phyloP scores from a whole-genome alignment of 2,329 filamentous ascomycete genomes.

The Ceratocystis lukuohia region DNA sequence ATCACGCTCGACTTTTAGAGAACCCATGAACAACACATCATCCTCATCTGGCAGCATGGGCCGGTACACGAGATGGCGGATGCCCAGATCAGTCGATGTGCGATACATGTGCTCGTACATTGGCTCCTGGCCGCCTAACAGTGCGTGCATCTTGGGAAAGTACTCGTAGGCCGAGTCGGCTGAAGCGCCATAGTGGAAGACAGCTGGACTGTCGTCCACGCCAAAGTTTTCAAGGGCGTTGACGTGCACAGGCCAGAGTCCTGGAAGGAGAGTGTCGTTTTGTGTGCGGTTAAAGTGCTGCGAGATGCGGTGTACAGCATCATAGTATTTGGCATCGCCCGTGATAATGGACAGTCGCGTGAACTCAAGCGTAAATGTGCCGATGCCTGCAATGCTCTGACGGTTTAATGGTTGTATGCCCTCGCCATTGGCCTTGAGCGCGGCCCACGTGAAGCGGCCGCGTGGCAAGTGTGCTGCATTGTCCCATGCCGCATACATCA shows the following conservation, averaged over 20 bases:
- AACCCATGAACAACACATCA: conserved; percentile 51
- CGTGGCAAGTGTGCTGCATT: conserved; percentile 54
- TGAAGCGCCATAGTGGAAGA: conserved; percentile 43
- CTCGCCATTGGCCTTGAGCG: conserved; percentile 27
- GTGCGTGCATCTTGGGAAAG: conserved; percentile 49
- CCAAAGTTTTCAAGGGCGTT: conserved; percentile 40
- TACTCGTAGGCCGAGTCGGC: conserved; percentile 52
- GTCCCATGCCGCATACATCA: conserved; percentile 54
- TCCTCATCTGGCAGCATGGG: conserved; percentile 47
- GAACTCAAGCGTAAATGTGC: conserved; percentile 48
- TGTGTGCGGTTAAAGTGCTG: conserved; percentile 43
- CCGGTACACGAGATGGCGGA: conserved; percentile 51
- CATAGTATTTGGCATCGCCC: conserved; percentile 46
- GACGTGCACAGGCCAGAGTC: conserved; percentile 47
- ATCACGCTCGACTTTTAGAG: conserved; percentile 26
- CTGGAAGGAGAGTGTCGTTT: conserved; percentile 41
- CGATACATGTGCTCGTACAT: conserved; percentile 30
- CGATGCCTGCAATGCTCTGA: conserved; percentile 30
- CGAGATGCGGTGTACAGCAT: conserved; percentile 45
- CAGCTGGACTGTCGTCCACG: conserved; percentile 30
- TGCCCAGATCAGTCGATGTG: conserved; percentile 42
- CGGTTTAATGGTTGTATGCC: conserved; percentile 26
- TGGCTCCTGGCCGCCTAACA: conserved; percentile 44
- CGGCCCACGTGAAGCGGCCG: conserved; percentile 34
- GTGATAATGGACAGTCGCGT: conserved; percentile 52